Evolutionary conservation across 495 filamentous ascomycete genomes (phyloP), one percentile per base, ranked within the genome.

Genomic region (Hypoxylon cercidicola): DNA sequence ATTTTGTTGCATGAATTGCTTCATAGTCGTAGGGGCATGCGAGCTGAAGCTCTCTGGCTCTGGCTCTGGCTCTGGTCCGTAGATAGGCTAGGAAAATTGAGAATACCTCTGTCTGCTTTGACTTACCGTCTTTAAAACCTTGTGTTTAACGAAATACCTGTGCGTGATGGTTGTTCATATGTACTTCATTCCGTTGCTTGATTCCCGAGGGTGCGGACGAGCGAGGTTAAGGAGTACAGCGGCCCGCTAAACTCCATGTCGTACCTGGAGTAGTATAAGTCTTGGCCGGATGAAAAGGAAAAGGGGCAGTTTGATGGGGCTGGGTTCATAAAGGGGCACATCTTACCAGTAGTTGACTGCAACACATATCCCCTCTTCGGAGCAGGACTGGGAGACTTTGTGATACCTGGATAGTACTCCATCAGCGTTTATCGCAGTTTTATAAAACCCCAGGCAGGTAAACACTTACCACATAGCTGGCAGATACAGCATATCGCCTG

Each of bases 401-500:
- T 83, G 81, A 50, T 83, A 83, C 79, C 79, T 82, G 23, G 6
- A 30, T 21, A 16, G 32, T 39, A 28, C 7, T 28, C 7, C 25
- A 28, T 28, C 7, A 28, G 25, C 20, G 16, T 18, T 25, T 21
- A 20, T 61, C n/a, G 60, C 20, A 10, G 34, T 1, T 25, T 32
- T 25, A 39, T 39, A 9, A 10, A 1, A 4, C n/a, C 2, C 13
- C 12, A 51, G n/a, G 9, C 34, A 5, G 4, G 30, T 23, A 37
- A 7, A 25, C 15, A 75, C 83, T 71, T 60, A 89, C 89, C 89
- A 92, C 75, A 92, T 80, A 20, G 87, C 83, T 18, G 90, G 90
- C 19, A 93, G 72, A 75, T 93, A 93, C n/a, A 93, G 65, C 83
- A 93, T 88, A 74, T 93, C 90, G 1, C 90, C 90, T n/a, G 82